Evolutionary conservation across 108 stramenopile species (phyloP).

Genomic region (Craspedostauros australis): DNA sequence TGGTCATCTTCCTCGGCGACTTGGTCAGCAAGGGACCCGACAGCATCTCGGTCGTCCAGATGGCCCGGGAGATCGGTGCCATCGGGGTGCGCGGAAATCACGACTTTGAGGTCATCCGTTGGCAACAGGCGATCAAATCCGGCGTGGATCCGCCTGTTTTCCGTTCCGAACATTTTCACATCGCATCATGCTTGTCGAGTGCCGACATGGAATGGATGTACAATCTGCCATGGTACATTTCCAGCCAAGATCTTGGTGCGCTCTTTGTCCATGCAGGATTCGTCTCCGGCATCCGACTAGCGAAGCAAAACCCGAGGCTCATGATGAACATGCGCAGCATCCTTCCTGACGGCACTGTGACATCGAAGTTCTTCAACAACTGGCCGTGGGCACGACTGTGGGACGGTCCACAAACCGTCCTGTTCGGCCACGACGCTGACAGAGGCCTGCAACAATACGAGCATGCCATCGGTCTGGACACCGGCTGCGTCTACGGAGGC

Average conservation of each 20-base stretch:
- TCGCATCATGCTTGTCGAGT: slow-evolving; percentile 68
- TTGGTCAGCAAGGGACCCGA: slow-evolving; percentile 93
- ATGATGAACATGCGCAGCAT: slow-evolving; percentile 61
- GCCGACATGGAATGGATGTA: slow-evolving; percentile 89
- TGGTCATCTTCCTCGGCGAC: slow-evolving; percentile 88
- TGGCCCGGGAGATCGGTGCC: slow-evolving; percentile 88
- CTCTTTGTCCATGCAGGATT: slow-evolving; percentile 95
- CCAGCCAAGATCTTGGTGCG: slow-evolving; percentile 70
- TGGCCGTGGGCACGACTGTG: slow-evolving; percentile 89
- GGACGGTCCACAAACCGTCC: slow-evolving; percentile 90
- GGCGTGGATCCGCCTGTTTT: slow-evolving; percentile 74
- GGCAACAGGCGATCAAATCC: slow-evolving; percentile 79
- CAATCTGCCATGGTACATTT: slow-evolving; percentile 87
- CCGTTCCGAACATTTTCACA: slow-evolving; percentile 83
- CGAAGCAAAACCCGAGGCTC: slow-evolving; percentile 50
- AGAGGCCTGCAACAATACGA: slow-evolving; percentile 88
- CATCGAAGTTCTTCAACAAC: slow-evolving; percentile 89
- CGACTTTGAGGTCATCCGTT: slow-evolving; percentile 89
- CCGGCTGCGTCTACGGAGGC: slow-evolving; percentile 94
- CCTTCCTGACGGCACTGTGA: slow-evolving; percentile 83
- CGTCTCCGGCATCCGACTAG: slow-evolving; percentile 69
- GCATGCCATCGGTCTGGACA: slow-evolving; percentile 90
- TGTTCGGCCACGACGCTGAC: slow-evolving; percentile 95
- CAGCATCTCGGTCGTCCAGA: slow-evolving; percentile 82
- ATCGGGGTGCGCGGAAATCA: slow-evolving; percentile 94